Conservation (phyloP, 2,329 filamentous ascomycete species). For the Camillea tinctor region DNA sequence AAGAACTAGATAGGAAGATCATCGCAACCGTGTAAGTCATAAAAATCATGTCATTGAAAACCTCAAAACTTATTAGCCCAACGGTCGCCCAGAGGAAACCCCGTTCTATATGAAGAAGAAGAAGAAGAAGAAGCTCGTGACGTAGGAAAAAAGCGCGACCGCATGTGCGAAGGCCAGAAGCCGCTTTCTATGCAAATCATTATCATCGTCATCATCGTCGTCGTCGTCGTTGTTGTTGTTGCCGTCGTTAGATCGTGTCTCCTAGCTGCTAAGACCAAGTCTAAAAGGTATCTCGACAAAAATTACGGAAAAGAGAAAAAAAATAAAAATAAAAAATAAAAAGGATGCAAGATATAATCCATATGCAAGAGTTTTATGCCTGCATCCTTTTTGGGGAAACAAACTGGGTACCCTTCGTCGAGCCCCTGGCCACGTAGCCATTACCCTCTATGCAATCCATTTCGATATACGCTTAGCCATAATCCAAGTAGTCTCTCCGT, state of each 20-base stretch:
- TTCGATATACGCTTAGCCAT: conserved; percentile 10
- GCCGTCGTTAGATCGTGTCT: conserved; percentile 12
- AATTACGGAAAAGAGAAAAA: no score
- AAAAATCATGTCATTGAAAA: neutral
- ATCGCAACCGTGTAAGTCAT: neutral
- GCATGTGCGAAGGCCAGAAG: neutral
- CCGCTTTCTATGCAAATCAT: conserved; percentile 17
- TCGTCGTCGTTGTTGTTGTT: conserved; percentile 17
- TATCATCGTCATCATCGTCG: conserved; percentile 15
- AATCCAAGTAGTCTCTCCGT: conserved; percentile 4
- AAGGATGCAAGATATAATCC: conserved; percentile 8
- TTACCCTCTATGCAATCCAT: conserved; percentile 28
- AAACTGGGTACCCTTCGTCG: conserved; percentile 15
- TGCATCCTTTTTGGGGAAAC: conserved; percentile 10
- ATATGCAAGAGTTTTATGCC: neutral
- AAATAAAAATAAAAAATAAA: neutral
- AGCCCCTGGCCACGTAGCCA: conserved; percentile 27
- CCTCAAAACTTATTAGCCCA: neutral
- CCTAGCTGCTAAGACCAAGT: conserved; percentile 16
- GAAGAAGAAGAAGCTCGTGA: neutral
- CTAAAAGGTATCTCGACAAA: conserved; percentile 26
- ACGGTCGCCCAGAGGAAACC: neutral
- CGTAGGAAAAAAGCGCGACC: neutral
- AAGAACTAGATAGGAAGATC: no score
- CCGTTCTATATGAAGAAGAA: neutral